Evolutionary conservation across 805 yeast genomes (phyloP).

Genomic region (Metschnikowia lochheadii): DNA sequence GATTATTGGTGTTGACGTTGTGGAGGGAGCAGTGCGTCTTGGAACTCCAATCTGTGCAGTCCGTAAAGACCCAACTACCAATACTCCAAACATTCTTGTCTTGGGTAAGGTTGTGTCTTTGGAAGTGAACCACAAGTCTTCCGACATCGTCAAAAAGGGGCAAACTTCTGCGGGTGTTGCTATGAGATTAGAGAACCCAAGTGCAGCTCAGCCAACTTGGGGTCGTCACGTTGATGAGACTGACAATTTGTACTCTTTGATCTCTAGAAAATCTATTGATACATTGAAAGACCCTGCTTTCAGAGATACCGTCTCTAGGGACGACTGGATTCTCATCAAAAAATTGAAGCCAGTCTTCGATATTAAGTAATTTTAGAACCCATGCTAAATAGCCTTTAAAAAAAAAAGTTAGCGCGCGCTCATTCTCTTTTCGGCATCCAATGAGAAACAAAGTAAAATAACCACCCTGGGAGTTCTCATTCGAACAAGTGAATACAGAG

Average conservation of each 20-base stretch:
- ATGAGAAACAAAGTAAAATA: conserved; percentile 13
- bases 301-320: conserved; percentile 89
- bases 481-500: not conserved
- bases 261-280: conserved; percentile 86
- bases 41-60: conserved; percentile 98
- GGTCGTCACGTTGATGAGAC: conserved; percentile 97
- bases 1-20: conserved; percentile 98
- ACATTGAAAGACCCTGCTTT: conserved; percentile 98
- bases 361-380: conserved; percentile 47
- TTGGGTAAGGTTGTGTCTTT: conserved; percentile 89
- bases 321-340: conserved; percentile 91
- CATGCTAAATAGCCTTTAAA: conserved; percentile 2
- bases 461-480: conserved; percentile 3
- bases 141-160: conserved; percentile 80
- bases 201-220: conserved; percentile 94
- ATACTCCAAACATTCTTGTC: conserved; percentile 62
- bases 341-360: conserved; percentile 85
- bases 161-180: conserved; percentile 98
- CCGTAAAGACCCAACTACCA: conserved; percentile 80
- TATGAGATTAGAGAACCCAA: conserved; percentile 90
- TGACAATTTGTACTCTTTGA: conserved; percentile 85
- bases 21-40: conserved; percentile 80
- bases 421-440: conserved; percentile 13
- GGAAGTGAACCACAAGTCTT: conserved; percentile 91
- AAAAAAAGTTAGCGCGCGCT: conserved; percentile 2